Evolutionary conservation across 73 alveolate genomes (phyloP).

Genomic region (Paramecium primaurelia): DNA sequence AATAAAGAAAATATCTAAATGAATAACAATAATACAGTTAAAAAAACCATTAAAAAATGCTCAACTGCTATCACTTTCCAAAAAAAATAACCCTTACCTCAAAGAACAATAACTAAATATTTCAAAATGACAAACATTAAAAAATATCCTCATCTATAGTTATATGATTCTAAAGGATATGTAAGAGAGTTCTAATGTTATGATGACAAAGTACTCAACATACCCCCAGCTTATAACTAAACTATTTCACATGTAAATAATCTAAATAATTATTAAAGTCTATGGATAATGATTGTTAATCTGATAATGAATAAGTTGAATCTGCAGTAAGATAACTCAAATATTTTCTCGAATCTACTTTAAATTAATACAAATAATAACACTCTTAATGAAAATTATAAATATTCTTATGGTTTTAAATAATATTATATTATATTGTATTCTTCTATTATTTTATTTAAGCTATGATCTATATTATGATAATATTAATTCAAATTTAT

Average conservation of each 20-base stretch:
- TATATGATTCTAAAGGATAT: neutral
- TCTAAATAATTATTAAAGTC: neutral
- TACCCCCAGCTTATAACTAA: neutral
- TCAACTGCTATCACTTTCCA: neutral
- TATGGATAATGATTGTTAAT: neutral
- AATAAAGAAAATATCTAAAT: neutral
- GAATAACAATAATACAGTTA: neutral
- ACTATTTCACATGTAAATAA: neutral
- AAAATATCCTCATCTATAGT: neutral
- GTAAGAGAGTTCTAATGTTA: neutral
- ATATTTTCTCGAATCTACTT: neutral
- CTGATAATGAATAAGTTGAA: neutral
- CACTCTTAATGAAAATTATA: neutral
- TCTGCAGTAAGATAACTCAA: neutral
- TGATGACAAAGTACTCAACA: neutral
- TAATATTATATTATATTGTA: neutral
- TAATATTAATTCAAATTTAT: neutral
- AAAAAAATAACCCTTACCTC: neutral
- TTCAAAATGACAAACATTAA: neutral
- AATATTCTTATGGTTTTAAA: neutral
- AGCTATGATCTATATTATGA: neutral
- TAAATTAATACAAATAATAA: neutral
- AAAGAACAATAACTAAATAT: conserved; percentile 6
- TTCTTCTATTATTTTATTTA: neutral
- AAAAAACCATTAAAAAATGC: neutral